Base-by-base conservation (phyloP, 2,329 filamentous ascomycete genomes). In the Colletotrichum sp. region DNA sequence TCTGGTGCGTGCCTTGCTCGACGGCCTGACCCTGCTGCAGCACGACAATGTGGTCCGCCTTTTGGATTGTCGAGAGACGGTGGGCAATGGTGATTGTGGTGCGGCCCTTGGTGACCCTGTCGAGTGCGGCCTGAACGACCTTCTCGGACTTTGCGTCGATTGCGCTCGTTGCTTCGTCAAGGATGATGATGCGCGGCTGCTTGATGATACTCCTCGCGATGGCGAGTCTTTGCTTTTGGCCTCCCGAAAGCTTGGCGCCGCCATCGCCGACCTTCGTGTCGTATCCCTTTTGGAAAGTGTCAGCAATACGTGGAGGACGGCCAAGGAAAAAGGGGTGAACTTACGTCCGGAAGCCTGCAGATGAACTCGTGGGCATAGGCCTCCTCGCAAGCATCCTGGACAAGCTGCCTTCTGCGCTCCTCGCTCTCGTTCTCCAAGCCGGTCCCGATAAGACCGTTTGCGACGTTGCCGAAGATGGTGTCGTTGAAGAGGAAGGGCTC, bases 81-180 rank as follows among this genome's bases (percentile, higher is more conserved):
- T 81, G 80, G 10, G 80, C 80, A 21, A 81, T 79, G 2, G 77
- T 78, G 28, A 81, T 78, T 3, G 79, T 81, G 7, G 78, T 80
- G 7, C 78, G 77, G 18, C 75, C 69, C 16, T 68, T 60, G 3
- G 70, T 76, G 16, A 74, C 73, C 55, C 77, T 64, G 66, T 80
- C 75, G 8, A 78, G 76, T 8, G 81, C 82, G 18, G 85, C 87
- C 16, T 89, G 81, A 16, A 79, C 77, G 30, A 90, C 84, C 14
- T 78, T 79, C 3, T 89, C 89, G 24, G 74, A 78, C 12, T 77
- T 78, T 9, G 81, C 81, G 34, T 85, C 82, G 57, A 85, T 80
- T 9, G 91, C 90, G 52, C 88, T 91, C 0, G 92, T 93, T 1
- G 92, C 92, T 82, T 93, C 92, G 78, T 93, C 90, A 21, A 90